phyloP scores from a whole-genome alignment of 2,329 filamentous ascomycete species.

The Hypoxylon sp. region DNA sequence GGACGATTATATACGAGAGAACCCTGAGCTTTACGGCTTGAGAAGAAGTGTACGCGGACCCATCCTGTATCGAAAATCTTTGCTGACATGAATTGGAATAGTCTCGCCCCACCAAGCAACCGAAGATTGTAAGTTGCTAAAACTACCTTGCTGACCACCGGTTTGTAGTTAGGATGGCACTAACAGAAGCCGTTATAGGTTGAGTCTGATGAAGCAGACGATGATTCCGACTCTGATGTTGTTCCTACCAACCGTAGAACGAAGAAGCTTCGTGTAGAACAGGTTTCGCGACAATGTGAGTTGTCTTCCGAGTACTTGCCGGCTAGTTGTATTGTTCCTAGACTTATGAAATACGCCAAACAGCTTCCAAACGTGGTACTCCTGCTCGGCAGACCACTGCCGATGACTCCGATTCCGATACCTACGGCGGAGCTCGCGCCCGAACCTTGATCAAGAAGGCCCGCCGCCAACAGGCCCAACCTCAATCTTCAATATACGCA shows the following conservation, averaged over 20 bases:
- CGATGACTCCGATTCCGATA: slow-evolving; percentile 76
- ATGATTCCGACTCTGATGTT: slow-evolving; percentile 80
- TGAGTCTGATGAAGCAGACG: slow-evolving; percentile 64
- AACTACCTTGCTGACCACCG: background rate
- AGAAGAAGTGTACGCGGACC: slow-evolving; percentile 81
- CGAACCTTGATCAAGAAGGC: slow-evolving; percentile 80
- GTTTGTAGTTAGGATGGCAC: slow-evolving; percentile 11
- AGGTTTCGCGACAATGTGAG: slow-evolving; percentile 72
- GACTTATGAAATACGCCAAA: slow-evolving; percentile 29
- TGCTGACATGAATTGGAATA: slow-evolving; percentile 54
- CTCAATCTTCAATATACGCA: slow-evolving; percentile 73
- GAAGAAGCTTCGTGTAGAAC: slow-evolving; percentile 76
- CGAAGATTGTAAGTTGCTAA: slow-evolving; percentile 64
- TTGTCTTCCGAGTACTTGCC: slow-evolving; percentile 31
- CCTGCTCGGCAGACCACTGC: slow-evolving; percentile 65
- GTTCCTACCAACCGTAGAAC: slow-evolving; percentile 67
- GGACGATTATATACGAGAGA: slow-evolving; percentile 86
- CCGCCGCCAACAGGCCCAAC: slow-evolving; percentile 73
- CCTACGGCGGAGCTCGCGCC: slow-evolving; percentile 81
- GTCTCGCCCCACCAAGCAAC: slow-evolving; percentile 68
- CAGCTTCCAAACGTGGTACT: slow-evolving; percentile 72
- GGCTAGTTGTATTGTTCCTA: slow-evolving; percentile 23
- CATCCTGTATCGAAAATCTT: slow-evolving; percentile 25
- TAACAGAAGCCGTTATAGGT: slow-evolving; percentile 43
- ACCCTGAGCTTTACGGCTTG: slow-evolving; percentile 94